These are phyloP conservation scores for Zygosaccharomyces sapae DNA, from an alignment of 1,139 yeast species.

Conservation along the genomic window DNA sequence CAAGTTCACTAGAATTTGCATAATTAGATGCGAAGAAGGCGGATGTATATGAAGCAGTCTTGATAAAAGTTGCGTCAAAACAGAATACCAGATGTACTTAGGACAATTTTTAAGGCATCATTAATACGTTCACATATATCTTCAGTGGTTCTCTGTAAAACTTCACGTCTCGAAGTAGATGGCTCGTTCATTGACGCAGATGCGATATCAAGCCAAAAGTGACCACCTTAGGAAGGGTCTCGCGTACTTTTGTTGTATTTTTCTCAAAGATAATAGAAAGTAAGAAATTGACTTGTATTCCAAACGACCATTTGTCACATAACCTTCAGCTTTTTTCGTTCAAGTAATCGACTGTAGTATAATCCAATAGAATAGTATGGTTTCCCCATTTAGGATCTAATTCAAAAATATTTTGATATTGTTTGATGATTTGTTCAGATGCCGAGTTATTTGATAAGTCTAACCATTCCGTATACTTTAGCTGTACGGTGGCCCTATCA, in stretches of 20 bases:
- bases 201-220: slow-evolving; percentile 89
- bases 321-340: slow-evolving; percentile 48
- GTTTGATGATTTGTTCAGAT: slow-evolving; percentile 65
- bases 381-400: slow-evolving; percentile 63
- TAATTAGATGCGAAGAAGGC: slow-evolving; percentile 53
- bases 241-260: slow-evolving; percentile 70
- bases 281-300: slow-evolving; percentile 62
- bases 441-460: slow-evolving; percentile 84
- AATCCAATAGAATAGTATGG: slow-evolving; percentile 78
- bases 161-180: slow-evolving; percentile 28
- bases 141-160: slow-evolving; percentile 24
- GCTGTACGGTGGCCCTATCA: slow-evolving; percentile 51
- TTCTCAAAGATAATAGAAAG: slow-evolving; percentile 63
- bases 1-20: slow-evolving; percentile 53
- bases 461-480: slow-evolving; percentile 84
- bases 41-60: slow-evolving; percentile 65
- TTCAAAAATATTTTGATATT: slow-evolving; percentile 58
- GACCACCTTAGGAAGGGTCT: slow-evolving; percentile 82
- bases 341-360: slow-evolving; percentile 73
- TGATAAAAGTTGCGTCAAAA: slow-evolving; percentile 80
- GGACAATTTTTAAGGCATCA: slow-evolving; percentile 49
- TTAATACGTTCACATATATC: slow-evolving; percentile 45
- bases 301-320: slow-evolving; percentile 50
- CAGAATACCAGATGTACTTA: slow-evolving; percentile 72
- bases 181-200: slow-evolving; percentile 35